Conservation (phyloP, 148 eudicot genomes). For the Amaranthus hypochondriacus region DNA sequence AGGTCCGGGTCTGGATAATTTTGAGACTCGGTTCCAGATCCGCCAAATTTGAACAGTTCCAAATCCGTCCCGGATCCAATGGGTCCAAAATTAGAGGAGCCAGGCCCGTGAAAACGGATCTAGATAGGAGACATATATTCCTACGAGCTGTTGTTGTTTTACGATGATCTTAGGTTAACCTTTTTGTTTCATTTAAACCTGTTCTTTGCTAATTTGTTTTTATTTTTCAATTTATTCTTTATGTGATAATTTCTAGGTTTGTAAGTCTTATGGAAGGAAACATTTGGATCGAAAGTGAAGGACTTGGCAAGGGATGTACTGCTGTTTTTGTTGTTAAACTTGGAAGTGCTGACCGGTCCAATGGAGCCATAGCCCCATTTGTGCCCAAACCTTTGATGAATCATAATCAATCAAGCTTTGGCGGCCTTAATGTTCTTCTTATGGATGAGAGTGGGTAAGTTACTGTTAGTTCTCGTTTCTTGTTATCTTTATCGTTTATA, state of each 20-base stretch:
- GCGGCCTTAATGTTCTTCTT: constrained; percentile 77
- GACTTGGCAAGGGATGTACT: constrained; percentile 80
- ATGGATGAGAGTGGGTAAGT: constrained; percentile 88
- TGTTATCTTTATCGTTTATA: no score
- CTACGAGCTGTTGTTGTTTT: not conserved
- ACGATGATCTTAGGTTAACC: not conserved
- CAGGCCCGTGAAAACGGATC: no score
- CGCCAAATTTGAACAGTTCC: no score
- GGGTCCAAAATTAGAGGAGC: no score
- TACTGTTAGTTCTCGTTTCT: not conserved
- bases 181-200: not conserved
- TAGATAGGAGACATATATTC: no score
- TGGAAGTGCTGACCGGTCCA: constrained; percentile 44
- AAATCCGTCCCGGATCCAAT: no score
- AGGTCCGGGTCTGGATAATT: no score
- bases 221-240: not conserved
- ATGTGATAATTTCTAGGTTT: constrained; percentile 43
- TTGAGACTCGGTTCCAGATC: no score
- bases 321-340: constrained; percentile 65
- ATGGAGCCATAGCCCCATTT: constrained; percentile 41
- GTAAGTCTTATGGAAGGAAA: constrained; percentile 87
- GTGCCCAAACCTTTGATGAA: constrained; percentile 34
- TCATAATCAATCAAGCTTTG: constrained; percentile 43
- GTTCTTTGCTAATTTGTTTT: not conserved
- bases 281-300: constrained; percentile 92